phyloP scores from a whole-genome alignment of 192 early-diverging fungal species.

The Helicostylum pulchrum region DNA sequence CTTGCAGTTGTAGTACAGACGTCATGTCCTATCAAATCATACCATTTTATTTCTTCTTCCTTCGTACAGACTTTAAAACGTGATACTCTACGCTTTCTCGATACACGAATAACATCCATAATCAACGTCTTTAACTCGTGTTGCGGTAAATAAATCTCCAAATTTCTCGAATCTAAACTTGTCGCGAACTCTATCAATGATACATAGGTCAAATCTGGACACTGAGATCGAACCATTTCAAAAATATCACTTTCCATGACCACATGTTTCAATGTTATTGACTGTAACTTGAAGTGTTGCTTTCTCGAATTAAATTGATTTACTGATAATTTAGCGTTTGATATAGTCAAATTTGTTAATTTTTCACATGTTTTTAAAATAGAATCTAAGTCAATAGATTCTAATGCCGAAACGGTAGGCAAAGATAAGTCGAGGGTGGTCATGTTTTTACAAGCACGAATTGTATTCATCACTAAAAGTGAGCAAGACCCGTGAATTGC shows the following conservation, averaged over 20 bases:
- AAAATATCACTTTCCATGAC: not conserved
- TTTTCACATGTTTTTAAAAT: too few relatives aligned
- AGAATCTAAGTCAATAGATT: too few relatives aligned
- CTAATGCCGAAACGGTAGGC: too few relatives aligned
- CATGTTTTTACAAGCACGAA: too few relatives aligned
- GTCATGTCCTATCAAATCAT: slow-evolving; percentile 1
- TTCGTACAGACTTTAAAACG: not conserved
- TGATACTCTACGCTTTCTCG: not conserved
- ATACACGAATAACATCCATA: not conserved
- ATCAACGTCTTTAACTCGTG: not conserved
- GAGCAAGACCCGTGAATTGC: too few relatives aligned
- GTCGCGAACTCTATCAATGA: not conserved
- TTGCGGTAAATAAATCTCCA: not conserved
- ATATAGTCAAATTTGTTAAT: too few relatives aligned
- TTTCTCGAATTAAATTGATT: too few relatives aligned
- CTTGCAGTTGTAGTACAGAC: not conserved
- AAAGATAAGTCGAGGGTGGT: too few relatives aligned
- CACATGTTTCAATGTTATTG: not conserved
- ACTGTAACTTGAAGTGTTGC: not conserved
- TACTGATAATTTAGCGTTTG: too few relatives aligned
- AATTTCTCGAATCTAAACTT: not conserved
- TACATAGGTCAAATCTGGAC: not conserved
- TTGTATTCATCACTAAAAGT: too few relatives aligned
- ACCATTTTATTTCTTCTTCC: not conserved
- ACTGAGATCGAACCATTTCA: not conserved